Percentiles rank a stretch among this genome's conserved stretches.
Conservation (phyloP, 495 filamentous ascomycete species). For the Aspergillus carlsbadensis region DNA sequence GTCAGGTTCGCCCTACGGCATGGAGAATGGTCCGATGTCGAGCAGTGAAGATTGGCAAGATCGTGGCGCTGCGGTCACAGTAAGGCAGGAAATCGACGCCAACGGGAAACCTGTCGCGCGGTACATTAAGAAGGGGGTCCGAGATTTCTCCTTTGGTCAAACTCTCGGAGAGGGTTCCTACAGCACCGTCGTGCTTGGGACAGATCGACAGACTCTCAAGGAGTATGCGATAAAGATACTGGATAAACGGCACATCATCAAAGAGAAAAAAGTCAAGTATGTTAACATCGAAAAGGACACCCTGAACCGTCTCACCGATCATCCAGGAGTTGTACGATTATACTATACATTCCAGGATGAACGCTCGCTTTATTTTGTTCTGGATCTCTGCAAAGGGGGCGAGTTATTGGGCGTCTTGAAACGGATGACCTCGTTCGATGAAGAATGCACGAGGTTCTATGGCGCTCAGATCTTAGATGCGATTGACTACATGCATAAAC, state of each 20-base stretch:
- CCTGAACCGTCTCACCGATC: slow-evolving; percentile 90
- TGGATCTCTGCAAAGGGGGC: slow-evolving; percentile 90
- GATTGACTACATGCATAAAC: slow-evolving; percentile 96
- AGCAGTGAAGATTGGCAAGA: slow-evolving; percentile 97
- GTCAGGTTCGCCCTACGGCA: slow-evolving; percentile 51
- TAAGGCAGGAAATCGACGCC: slow-evolving; percentile 76
- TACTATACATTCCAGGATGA: slow-evolving; percentile 99
- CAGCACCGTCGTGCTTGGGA: slow-evolving; percentile 92
- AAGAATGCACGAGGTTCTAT: slow-evolving; percentile 94
- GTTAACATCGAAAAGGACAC: slow-evolving; percentile 99
- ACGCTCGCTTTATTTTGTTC: slow-evolving; percentile 90
- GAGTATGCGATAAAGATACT: slow-evolving; percentile 99
- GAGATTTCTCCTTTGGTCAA: slow-evolving; percentile 92
- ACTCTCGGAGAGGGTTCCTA: slow-evolving; percentile 96
- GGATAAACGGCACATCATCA: slow-evolving; percentile 99
- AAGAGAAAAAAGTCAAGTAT: slow-evolving; percentile 99
- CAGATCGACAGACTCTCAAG: slow-evolving; percentile 90
- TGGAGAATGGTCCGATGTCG: slow-evolving; percentile 62
- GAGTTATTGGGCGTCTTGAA: slow-evolving; percentile 93
- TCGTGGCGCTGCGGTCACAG: slow-evolving; percentile 76
- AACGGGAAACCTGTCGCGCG: slow-evolving; percentile 79
- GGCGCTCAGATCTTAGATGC: slow-evolving; percentile 95
- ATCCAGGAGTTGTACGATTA: slow-evolving; percentile 93
- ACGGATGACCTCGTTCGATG: slow-evolving; percentile 89
- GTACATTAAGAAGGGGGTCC: slow-evolving; percentile 92